Percentiles rank a stretch among this genome's conserved stretches.
phyloP scores from a whole-genome alignment of 345 rosid genomes.

The Citrus unshiu region DNA sequence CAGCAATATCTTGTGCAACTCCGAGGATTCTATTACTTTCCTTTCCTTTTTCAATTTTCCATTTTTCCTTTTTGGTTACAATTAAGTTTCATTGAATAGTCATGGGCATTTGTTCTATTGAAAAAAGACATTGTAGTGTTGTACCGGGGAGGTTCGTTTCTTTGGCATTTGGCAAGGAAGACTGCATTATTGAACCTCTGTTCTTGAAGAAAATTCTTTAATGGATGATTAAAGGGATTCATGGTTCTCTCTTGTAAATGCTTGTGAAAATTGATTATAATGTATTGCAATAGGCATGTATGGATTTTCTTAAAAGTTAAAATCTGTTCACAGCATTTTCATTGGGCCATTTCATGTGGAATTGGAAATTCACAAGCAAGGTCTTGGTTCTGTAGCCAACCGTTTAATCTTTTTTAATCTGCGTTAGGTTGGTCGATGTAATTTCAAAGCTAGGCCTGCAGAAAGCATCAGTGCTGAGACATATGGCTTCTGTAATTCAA shows the following conservation, averaged over 20 bases:
- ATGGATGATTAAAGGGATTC: background rate
- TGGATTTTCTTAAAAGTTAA: background rate
- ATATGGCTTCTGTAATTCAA: constrained; percentile 73
- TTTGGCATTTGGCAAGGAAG: background rate
- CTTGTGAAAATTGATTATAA: background rate
- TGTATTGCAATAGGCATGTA: background rate
- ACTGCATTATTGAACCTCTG: background rate
- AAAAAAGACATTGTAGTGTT: background rate
- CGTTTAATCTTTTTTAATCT: background rate
- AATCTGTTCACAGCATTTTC: background rate
- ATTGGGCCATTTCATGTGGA: background rate
- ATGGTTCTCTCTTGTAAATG: background rate
- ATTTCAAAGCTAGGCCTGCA: constrained; percentile 68
- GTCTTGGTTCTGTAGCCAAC: background rate
- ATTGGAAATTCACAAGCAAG: background rate
- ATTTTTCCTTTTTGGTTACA: background rate
- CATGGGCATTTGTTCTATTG: background rate
- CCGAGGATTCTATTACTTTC: background rate
- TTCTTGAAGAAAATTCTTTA: background rate
- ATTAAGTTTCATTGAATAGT: background rate
- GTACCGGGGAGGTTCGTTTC: background rate
- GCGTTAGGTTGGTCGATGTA: constrained; percentile 71
- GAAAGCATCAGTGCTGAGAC: constrained; percentile 65
- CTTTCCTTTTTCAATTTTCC: background rate
- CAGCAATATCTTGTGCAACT: background rate